These are phyloP conservation scores for Trapa incisa DNA, from an alignment of 345 rosid species.

Conservation along the genomic window DNA sequence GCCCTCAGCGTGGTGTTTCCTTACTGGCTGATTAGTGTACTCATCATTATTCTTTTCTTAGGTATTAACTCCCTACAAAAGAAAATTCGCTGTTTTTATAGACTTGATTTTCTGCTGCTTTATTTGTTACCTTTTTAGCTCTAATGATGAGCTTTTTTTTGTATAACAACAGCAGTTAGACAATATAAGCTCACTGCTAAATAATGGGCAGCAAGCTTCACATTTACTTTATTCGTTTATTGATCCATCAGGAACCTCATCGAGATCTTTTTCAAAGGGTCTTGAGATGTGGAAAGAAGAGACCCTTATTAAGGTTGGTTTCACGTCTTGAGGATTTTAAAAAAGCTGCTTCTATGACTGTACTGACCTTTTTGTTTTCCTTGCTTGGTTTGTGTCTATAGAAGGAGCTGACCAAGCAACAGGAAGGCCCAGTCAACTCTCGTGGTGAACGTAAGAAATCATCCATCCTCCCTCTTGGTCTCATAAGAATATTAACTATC, in stretches of 20 bases:
- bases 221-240: background rate
- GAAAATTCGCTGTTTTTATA: background rate
- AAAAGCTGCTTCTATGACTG: background rate
- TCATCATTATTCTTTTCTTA: constrained; percentile 73
- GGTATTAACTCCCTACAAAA: constrained; percentile 20
- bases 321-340: no score
- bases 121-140: background rate
- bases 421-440: constrained; percentile 36
- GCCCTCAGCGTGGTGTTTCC: constrained; percentile 87
- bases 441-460: constrained; percentile 61
- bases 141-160: background rate
- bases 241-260: constrained; percentile 47
- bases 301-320: constrained; percentile 51
- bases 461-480: background rate
- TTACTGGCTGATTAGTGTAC: constrained; percentile 87
- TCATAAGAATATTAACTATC: background rate
- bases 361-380: background rate
- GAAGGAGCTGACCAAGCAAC: constrained; percentile 50
- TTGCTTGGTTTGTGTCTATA: constrained; percentile 19
- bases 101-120: background rate
- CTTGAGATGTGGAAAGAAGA: constrained; percentile 89
- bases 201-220: background rate
- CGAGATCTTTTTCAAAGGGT: constrained; percentile 69
- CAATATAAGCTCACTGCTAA: background rate
- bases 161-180: background rate